Conservation (phyloP, 768 basidiomycete species). For the Leccinum truebloodii region DNA sequence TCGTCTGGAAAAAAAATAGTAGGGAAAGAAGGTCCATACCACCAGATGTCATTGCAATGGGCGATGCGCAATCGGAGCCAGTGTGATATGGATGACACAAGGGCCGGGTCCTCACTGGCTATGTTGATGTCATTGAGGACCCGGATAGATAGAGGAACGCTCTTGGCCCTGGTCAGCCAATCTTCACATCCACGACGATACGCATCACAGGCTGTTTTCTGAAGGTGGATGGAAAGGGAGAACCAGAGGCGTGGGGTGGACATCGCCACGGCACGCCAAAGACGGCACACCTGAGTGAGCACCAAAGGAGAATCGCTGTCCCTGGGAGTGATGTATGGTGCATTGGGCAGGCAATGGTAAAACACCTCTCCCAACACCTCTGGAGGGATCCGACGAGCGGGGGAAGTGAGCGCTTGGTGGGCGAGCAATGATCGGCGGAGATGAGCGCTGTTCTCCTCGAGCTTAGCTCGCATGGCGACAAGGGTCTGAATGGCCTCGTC, state of each 20-base stretch:
- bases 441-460: slow-evolving; percentile 19
- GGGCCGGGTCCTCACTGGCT: slow-evolving; percentile 3
- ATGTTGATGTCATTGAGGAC: slow-evolving; percentile 28
- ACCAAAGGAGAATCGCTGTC: slow-evolving; percentile 26
- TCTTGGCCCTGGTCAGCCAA: slow-evolving; percentile 33
- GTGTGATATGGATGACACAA: slow-evolving; percentile 6
- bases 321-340: slow-evolving; percentile 27
- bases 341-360: slow-evolving; percentile 27
- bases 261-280: slow-evolving; percentile 33
- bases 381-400: slow-evolving; percentile 26
- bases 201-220: slow-evolving; percentile 4
- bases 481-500: slow-evolving; percentile 23
- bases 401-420: slow-evolving; percentile 27
- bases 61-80: slow-evolving; percentile 28
- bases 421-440: slow-evolving; percentile 24
- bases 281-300: slow-evolving; percentile 29
- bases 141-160: slow-evolving; percentile 26
- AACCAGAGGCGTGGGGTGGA: slow-evolving; percentile 35
- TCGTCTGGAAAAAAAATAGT: slow-evolving; percentile 15
- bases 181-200: slow-evolving; percentile 24
- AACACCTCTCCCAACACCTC: slow-evolving; percentile 35
- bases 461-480: slow-evolving; percentile 12
- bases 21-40: slow-evolving; percentile 31
- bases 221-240: slow-evolving; percentile 27
- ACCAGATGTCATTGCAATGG: slow-evolving; percentile 33